Evolutionary conservation across 768 basidiomycete genomes (phyloP).

Genomic region (Tulasnella sp.): DNA sequence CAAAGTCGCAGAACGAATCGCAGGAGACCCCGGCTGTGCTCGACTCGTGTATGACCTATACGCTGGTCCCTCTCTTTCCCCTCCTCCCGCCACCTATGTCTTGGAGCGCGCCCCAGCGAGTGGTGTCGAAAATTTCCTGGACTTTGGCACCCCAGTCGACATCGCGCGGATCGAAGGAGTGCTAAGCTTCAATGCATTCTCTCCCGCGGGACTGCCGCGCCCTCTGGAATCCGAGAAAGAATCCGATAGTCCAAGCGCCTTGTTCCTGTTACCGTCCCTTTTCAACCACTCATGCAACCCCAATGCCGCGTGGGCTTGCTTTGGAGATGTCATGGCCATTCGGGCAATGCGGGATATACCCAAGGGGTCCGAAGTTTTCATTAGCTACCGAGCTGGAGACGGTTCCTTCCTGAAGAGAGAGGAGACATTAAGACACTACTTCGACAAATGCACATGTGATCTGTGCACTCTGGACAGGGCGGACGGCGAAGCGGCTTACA

Average conservation of each 20-base stretch:
- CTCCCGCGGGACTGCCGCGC: neutral
- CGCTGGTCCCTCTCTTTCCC: constrained; percentile 39
- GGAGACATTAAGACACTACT: neutral
- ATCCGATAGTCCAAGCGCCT: constrained; percentile 35
- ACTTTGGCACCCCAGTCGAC: constrained; percentile 39
- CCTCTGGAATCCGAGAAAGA: neutral
- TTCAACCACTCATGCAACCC: constrained; percentile 46
- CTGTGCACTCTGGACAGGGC: constrained; percentile 27
- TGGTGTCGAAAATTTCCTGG: constrained; percentile 22
- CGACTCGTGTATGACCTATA: constrained; percentile 41
- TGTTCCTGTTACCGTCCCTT: constrained; percentile 44
- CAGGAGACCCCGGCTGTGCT: constrained; percentile 40
- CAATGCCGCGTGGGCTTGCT: constrained; percentile 40
- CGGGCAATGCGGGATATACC: constrained; percentile 40
- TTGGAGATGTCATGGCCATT: constrained; percentile 44
- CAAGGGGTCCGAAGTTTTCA: constrained; percentile 41
- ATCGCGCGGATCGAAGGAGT: constrained; percentile 41
- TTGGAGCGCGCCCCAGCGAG: neutral
- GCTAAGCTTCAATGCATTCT: constrained; percentile 40
- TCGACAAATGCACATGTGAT: constrained; percentile 26
- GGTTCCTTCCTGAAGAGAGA: neutral
- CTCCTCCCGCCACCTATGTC: constrained; percentile 37
- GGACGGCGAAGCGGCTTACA: constrained; percentile 24
- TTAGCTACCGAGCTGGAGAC: constrained; percentile 32
- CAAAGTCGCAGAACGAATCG: constrained; percentile 36